Base-by-base conservation (phyloP, 805 yeast species). In the Trichomonascus vanleenenianus region DNA sequence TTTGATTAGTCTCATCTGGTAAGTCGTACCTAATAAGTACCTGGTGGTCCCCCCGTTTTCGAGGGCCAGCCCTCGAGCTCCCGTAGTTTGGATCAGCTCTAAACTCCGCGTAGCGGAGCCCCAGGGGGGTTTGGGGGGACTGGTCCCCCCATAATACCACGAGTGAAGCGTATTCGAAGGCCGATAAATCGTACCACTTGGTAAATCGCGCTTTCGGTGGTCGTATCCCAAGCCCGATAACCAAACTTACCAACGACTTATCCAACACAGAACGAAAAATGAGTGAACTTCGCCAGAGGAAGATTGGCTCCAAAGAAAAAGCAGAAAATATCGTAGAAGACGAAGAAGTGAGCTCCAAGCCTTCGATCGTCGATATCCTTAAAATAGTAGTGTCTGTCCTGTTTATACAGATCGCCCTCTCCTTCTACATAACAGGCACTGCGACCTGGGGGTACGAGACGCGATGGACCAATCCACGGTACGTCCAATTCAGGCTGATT, bases 391-490 rank as follows among this genome's bases (percentile, higher is more conserved):
- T 68, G 0, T 83, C 83, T 0, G 2, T 76, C 1, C 49, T 79
- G 2, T 49, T 75, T 4, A 43, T 76, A 16, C 76, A 73, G 52
- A 66, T 75, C 7, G 14, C 73, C 1, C 53, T 74, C 2, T 81
- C 85, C 1, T 81, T 76, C 64, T 70, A 72, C 65, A 67, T 79
- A 49, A 83, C 88, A 0, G 71, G 74, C 1, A 59, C 82, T 0
- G 45, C 73, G 2, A 68, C 76, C 1, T 82, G 87, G 87, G 83
- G 84, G 4, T 72, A 74, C 56, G 59, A 69, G 2, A 81, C 83
- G 1, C 68, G 68, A 51, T 71, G 71, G 65, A 47, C 72, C 12
- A 69, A 76, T 55, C 60, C 65, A 2, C 48, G 68, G 4, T 83
- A 71, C 53, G 56, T 72, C 39, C 50, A 58, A 39, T 67, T 58